Base-by-base conservation (phyloP, 2,329 filamentous ascomycete genomes). In the Diaporthe batatas region DNA sequence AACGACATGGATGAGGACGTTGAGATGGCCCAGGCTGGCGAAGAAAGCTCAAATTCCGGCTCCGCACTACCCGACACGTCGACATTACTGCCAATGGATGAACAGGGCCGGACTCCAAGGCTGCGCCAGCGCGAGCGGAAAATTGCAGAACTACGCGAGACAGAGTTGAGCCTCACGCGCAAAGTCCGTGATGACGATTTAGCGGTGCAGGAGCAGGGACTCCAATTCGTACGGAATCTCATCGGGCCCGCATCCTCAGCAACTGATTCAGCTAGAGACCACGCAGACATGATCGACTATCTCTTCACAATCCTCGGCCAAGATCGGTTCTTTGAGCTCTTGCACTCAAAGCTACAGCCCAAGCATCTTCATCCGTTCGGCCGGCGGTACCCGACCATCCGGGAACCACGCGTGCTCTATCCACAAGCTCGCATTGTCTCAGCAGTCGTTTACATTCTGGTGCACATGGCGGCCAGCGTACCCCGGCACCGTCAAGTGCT, bases 161-260 rank as follows among this genome's bases (percentile, higher is more conserved):
- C 88, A 18, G 94, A 96, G 79, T 84, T 91, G 58, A 92, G 93
- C 75, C 89, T 91, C 29, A 86, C 87, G 32, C 88, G 91, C 39
- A 91, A 91, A 79, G 90, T 92, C 23, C 89, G 92, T 68, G 91
- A 91, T 76, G 93, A 98, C 76, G 94, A 97, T 76, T 86, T 95
- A 49, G 91, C 92, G 2, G 93, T 98, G 36, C 96, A 98, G 82
- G 94, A 98, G 80, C 95, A 98, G 82, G 94, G 92, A 0, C 89
- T 98, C 23, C 93, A 97, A 77, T 92, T 98, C 77, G 90, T 99
- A 75, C 90, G 96, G 70, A 99, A 99, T 81, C 86, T 98, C 42
- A 93, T 98, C 76, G 93, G 92, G n/a, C 74, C 68, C 72, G 90
- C 91, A 65, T 77, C 90, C 81, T 76, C 87, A 83, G 76, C 86